phyloP scores from a whole-genome alignment of 2,329 filamentous ascomycete genomes.

The Colletotrichum cuscutae region DNA sequence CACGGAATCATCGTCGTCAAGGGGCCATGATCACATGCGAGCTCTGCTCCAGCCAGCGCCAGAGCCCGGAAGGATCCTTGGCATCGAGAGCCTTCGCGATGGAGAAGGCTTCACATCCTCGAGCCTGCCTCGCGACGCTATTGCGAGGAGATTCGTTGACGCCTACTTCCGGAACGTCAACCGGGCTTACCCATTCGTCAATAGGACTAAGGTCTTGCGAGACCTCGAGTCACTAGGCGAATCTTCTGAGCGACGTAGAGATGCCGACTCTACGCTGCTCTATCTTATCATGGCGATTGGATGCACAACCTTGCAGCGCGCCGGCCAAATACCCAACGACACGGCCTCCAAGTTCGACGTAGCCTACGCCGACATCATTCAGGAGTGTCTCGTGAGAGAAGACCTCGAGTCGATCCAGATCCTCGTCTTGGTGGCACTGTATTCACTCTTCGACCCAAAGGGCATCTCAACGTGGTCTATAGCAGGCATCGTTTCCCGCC shows the following conservation, averaged over 20 bases:
- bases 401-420: slow-evolving; percentile 52
- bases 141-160: slow-evolving; percentile 49
- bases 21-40: slow-evolving; percentile 19
- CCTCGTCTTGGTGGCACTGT: slow-evolving; percentile 52
- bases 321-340: slow-evolving; percentile 50
- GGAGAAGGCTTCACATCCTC: slow-evolving; percentile 17
- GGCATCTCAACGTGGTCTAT: slow-evolving; percentile 53
- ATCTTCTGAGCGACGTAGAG: slow-evolving; percentile 38
- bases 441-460: slow-evolving; percentile 54
- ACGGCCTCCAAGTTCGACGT: slow-evolving; percentile 46
- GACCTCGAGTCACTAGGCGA: slow-evolving; percentile 46
- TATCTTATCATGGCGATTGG: slow-evolving; percentile 59
- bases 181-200: slow-evolving; percentile 56
- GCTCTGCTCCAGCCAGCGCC: slow-evolving; percentile 24
- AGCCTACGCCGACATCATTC: slow-evolving; percentile 52
- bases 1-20: slow-evolving; percentile 16
- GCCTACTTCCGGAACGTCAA: slow-evolving; percentile 59
- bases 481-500: slow-evolving; percentile 51
- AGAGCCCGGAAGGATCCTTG: slow-evolving; percentile 13
- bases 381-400: slow-evolving; percentile 49
- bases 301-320: slow-evolving; percentile 54
- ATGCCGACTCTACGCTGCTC: slow-evolving; percentile 47
- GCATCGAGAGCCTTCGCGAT: slow-evolving; percentile 27
- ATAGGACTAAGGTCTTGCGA: slow-evolving; percentile 47
- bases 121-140: slow-evolving; percentile 38